Evolutionary conservation across 78 protist species (phyloP), one percentile per base, ranked within the genome.

Genomic region (Chrysochromulina parva): DNA sequence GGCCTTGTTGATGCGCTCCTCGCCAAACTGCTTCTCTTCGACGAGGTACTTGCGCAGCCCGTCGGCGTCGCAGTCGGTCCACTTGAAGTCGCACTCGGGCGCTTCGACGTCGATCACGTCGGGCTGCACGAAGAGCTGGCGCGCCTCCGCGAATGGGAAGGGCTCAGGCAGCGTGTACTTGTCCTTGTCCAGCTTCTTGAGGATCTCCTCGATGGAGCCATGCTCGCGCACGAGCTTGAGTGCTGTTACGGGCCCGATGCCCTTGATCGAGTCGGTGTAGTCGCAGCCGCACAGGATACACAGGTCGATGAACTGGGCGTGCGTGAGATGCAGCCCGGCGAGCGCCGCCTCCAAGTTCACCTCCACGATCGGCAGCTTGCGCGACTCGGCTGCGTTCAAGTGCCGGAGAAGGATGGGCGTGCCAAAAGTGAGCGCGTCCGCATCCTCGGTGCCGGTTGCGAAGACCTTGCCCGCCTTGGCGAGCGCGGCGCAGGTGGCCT

Each of bases 351-450:
- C 93, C 3, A 98, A 62, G 53, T 94, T 86, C 62, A 93, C 92
- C 82, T 98, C 99, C 38, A 59, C 1, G 48, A 98, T 94, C 54
- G 97, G 98, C 76, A 90, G 14, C 76, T 98, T 97, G 74, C 93
- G 92, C 14, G 95, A 94, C 28, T 97, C 99, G 26, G 97, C 66
- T 71, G 67, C 81, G 16, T 94, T 95, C 54, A 99, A 69, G 88
- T 97, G 90, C 76, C 99, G 94, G 52, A 95, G 87, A 28, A 97
- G 92, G 16, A 90, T 90, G 38, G 93, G 82, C 17, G 96, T 55
- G 13, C 99, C 99, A 0, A 98, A 96, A 9, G 99, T 97, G 10
- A 99, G 95, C 28, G 99, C 86, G 92, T 99, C 99, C 99, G 97
- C 97, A 71, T 99, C 99, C 62, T 99, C 99, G 13, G 99, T 94